A percentile compares a stretch with the other conserved stretches of the same genome.
These are phyloP conservation scores for Teratosphaeriaceae sp. DNA, from an alignment of 2,329 filamentous ascomycete species.

Conservation along the genomic window DNA sequence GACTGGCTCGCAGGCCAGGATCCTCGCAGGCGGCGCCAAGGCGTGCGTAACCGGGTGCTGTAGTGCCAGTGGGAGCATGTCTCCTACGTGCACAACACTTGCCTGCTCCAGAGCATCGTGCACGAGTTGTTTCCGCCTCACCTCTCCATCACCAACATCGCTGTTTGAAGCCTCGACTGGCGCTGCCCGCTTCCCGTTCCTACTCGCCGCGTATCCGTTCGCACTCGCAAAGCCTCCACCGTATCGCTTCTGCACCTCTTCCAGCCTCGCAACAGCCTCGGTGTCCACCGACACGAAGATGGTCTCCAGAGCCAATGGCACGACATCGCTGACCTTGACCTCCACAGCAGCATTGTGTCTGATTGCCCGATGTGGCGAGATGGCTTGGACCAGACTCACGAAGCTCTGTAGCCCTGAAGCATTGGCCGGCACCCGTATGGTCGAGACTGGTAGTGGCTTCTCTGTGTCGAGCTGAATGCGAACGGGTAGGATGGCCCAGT, in stretches of 20 bases:
- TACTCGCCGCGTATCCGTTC: slow-evolving; percentile 21
- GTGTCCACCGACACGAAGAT: slow-evolving; percentile 82
- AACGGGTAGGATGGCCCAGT: slow-evolving; percentile 85
- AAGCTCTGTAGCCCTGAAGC: slow-evolving; percentile 74
- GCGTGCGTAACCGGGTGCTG: slow-evolving; percentile 82
- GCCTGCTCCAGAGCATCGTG: slow-evolving; percentile 67
- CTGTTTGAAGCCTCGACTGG: slow-evolving; percentile 12
- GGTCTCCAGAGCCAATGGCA: slow-evolving; percentile 72
- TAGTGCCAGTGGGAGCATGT: slow-evolving; percentile 72
- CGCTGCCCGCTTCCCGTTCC: slow-evolving; percentile 17
- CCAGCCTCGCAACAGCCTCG: slow-evolving; percentile 69
- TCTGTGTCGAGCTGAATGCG: slow-evolving; percentile 40
- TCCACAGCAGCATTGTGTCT: slow-evolving; percentile 74
- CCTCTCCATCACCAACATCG: slow-evolving; percentile 12
- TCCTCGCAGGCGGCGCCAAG: slow-evolving; percentile 74
- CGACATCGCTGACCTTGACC: slow-evolving; percentile 73
- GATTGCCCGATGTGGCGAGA: slow-evolving; percentile 66
- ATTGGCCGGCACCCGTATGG: slow-evolving; percentile 68
- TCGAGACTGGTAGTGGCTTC: slow-evolving; percentile 63
- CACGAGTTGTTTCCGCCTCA: slow-evolving; percentile 37
- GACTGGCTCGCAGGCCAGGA: slow-evolving; percentile 91
- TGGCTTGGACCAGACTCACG: slow-evolving; percentile 61
- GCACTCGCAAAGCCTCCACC: slow-evolving; percentile 52
- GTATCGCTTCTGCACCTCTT: slow-evolving; percentile 78
- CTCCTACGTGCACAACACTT: slow-evolving; percentile 74